Evolutionary conservation across 1,284 basidiomycete genomes (phyloP).

Genomic region (Leccinum idahoense): DNA sequence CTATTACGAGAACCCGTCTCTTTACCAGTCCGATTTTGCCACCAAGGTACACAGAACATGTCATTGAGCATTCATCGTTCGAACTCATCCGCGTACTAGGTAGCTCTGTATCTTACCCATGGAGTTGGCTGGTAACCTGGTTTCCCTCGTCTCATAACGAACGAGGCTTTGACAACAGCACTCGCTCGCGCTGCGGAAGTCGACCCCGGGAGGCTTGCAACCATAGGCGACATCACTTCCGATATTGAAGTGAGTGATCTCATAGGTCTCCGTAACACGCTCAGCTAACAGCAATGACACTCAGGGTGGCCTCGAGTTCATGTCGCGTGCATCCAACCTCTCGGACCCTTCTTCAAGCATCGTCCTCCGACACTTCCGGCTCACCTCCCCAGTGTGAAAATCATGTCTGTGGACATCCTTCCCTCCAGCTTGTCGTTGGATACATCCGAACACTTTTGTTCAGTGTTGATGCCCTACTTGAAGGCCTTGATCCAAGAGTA

Average conservation of each 20-base stretch:
- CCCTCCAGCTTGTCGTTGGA: slow-evolving; percentile 80
- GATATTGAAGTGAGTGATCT: slow-evolving; percentile 59
- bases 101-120: slow-evolving; percentile 83
- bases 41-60: slow-evolving; percentile 47
- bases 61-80: background rate
- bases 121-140: slow-evolving; percentile 77
- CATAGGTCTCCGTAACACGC: background rate
- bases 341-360: slow-evolving; percentile 69
- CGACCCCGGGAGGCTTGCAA: slow-evolving; percentile 51
- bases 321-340: slow-evolving; percentile 69
- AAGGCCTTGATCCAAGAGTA: slow-evolving; percentile 46
- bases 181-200: slow-evolving; percentile 45
- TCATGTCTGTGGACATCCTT: slow-evolving; percentile 87
- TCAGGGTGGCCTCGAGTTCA: slow-evolving; percentile 81
- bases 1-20: slow-evolving; percentile 68
- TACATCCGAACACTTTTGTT: too few relatives aligned
- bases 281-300: background rate
- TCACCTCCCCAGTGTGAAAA: slow-evolving; percentile 55
- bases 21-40: slow-evolving; percentile 66
- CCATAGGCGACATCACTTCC: slow-evolving; percentile 61
- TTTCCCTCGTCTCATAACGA: slow-evolving; percentile 77
- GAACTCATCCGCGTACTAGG: slow-evolving; percentile 33
- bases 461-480: slow-evolving; percentile 61
- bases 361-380: slow-evolving; percentile 39
- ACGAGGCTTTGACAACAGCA: slow-evolving; percentile 52